Base-by-base conservation (phyloP, 352 stramenopile species). In the Globisporangium perplexum region DNA sequence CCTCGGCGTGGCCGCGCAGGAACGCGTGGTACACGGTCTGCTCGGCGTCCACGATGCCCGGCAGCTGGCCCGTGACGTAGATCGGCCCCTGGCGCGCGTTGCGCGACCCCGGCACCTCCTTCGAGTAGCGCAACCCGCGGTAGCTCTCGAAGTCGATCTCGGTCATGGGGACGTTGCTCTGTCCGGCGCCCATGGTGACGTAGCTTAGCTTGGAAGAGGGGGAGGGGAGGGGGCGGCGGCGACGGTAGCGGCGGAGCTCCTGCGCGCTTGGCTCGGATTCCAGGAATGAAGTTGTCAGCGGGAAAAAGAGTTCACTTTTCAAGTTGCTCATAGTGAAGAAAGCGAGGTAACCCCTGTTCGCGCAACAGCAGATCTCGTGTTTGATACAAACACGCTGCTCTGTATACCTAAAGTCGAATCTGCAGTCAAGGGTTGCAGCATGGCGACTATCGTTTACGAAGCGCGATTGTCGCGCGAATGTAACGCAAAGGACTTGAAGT, bases 131-230 rank as follows among this genome's bases (percentile, higher is more conserved):
- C 46, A 65, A 20, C 28, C 61, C 61, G 33, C 33, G 47, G 54
- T 68, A 68, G 26, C 50, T 55, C 42, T 68, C 61, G 60, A 83
- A 80, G 68, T 83, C 75, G 61, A 79, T 67, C 59, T 86, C 57
- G 62, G 64, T 73, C 72, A 86, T 82, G 15, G 43, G 60, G 53
- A 44, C 50, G 44, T 38, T 68, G 62, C 69, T 82, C 49, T 46
- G 64, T 50, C 50, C 57, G n/a, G 62, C 64, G 47, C 74, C 74
- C 74, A 86, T 85, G 35, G 33, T 72, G 41, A n/a, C 44, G n/a
- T n/a, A n/a, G n/a, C n/a, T n/a, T 41, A 15, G 39, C 28, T 33
- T 17, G 7, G 22, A 12, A 12, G 28, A n/a, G 18, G 28, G 46
- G 39, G 28, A 22, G 24, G 22, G n/a, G 28, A 18, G 17, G 31